Conservation (phyloP, 176 grass and related monocot genomes). For the Hordeum vulgare region DNA sequence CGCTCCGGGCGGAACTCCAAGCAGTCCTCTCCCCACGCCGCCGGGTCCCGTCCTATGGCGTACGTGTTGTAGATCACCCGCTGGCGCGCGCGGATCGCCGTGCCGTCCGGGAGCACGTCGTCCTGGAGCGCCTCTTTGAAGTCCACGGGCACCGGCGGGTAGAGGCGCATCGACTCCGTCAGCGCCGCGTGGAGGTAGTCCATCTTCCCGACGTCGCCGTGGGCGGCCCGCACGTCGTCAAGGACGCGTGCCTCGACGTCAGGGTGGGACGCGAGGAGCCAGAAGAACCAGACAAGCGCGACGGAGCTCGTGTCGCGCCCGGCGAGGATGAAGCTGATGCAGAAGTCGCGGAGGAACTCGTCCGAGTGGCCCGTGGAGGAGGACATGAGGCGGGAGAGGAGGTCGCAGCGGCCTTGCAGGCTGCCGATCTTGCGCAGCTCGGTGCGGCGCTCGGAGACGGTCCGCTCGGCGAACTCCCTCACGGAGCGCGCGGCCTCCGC, state of each 20-base stretch:
- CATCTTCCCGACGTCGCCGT: slow-evolving; percentile 38
- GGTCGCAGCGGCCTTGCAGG: slow-evolving; percentile 38
- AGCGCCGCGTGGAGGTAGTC: slow-evolving; percentile 84
- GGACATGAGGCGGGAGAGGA: slow-evolving; percentile 60
- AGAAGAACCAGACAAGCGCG: slow-evolving; percentile 87
- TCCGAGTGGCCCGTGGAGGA: slow-evolving; percentile 35
- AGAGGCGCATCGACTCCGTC: slow-evolving; percentile 74
- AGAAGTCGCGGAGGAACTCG: slow-evolving; percentile 83
- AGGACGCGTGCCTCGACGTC: slow-evolving; percentile 52
- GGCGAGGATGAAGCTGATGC: slow-evolving; percentile 93
- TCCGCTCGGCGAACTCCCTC: slow-evolving; percentile 50
- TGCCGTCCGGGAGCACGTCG: slow-evolving; percentile 79
- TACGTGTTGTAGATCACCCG: slow-evolving; percentile 79
- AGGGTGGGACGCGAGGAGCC: slow-evolving; percentile 55
- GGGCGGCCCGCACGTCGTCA: slow-evolving; percentile 37
- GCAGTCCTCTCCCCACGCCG: slow-evolving; percentile 58
- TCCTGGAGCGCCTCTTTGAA: slow-evolving; percentile 77
- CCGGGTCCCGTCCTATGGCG: slow-evolving; percentile 59
- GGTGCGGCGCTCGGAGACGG: slow-evolving; percentile 44
- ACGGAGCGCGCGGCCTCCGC: slow-evolving; percentile 36
- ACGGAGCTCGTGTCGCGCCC: slow-evolving; percentile 96
- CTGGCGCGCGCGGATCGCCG: slow-evolving; percentile 31
- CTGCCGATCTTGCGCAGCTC: slow-evolving; percentile 43
- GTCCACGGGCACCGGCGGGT: slow-evolving; percentile 78
- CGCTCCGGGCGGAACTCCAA: slow-evolving; percentile 60